Evolutionary conservation across 805 yeast genomes (phyloP).

Genomic region (Candida golubevii): DNA sequence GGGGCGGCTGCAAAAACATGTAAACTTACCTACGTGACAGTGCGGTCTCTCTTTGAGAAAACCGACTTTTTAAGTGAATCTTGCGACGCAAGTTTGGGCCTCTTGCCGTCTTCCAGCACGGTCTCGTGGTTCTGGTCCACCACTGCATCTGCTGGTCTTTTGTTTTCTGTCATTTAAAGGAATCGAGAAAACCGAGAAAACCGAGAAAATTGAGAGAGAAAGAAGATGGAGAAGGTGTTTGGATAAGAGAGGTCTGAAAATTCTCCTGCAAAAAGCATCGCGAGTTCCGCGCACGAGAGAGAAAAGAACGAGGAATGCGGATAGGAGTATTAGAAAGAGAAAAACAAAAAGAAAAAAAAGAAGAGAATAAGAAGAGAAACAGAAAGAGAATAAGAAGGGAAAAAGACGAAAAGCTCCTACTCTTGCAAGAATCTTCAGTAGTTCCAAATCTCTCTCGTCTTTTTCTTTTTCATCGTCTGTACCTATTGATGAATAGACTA

Average conservation of each 20-base stretch:
- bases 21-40: slow-evolving; percentile 58
- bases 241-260: not conserved
- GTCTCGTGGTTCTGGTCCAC: slow-evolving; percentile 8
- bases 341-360: too few relatives aligned
- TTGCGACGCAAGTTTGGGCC: slow-evolving; percentile 1
- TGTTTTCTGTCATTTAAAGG: not conserved
- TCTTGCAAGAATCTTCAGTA: too few relatives aligned
- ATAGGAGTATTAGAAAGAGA: not conserved
- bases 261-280: not conserved
- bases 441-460: too few relatives aligned
- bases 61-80: not conserved
- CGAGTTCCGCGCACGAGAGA: not conserved
- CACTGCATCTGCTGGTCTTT: slow-evolving; percentile 12
- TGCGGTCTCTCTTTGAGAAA: slow-evolving; percentile 24
- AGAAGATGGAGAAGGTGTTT: too few relatives aligned
- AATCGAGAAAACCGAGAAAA: not conserved
- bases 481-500: not conserved
- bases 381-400: too few relatives aligned
- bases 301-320: not conserved
- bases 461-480: not conserved
- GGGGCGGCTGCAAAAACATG: too few relatives aligned
- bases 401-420: too few relatives aligned
- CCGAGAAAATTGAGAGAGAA: too few relatives aligned
- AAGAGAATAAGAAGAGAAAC: not conserved
- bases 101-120: slow-evolving; percentile 8